phyloP scores from a whole-genome alignment of 306 rosid genomes.

The Begonia loranthoides region DNA sequence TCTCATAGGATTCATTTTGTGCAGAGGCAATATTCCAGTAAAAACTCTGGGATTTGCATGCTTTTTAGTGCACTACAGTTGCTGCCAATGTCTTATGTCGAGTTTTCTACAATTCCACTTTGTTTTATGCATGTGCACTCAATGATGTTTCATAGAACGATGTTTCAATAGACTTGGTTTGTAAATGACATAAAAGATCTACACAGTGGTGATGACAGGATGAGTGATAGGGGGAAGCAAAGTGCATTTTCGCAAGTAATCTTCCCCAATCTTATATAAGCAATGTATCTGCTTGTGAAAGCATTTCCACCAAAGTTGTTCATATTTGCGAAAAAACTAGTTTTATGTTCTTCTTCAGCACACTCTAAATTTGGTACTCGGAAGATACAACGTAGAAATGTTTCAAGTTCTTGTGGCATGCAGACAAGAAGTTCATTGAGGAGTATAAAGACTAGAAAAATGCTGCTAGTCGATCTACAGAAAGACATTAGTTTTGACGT shows the following conservation, averaged over 20 bases:
- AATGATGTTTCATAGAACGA: constrained; percentile 20
- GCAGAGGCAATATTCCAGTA: constrained; percentile 11
- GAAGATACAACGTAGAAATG: constrained; percentile 22
- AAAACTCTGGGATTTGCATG: constrained; percentile 31
- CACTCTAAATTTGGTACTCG: constrained; percentile 26
- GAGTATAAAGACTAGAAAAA: constrained; percentile 37
- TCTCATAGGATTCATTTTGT: constrained; percentile 28
- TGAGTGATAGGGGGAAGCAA: constrained; percentile 7
- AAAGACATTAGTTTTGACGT: constrained; percentile 23
- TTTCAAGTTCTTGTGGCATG: constrained; percentile 22
- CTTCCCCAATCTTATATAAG: no score
- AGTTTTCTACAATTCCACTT: constrained; percentile 63
- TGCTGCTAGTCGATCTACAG: constrained; percentile 16
- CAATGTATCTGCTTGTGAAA: constrained; percentile 10
- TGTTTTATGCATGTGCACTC: constrained; percentile 37
- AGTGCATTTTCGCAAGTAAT: neutral
- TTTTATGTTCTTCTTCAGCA: constrained; percentile 15
- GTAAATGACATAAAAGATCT: no score
- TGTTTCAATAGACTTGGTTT: constrained; percentile 13
- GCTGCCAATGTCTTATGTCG: constrained; percentile 42
- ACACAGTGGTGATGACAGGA: constrained; percentile 19
- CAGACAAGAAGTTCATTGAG: constrained; percentile 35
- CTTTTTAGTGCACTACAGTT: constrained; percentile 28
- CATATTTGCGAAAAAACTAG: constrained; percentile 9
- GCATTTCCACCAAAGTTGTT: constrained; percentile 5